Evolutionary conservation across 2,329 filamentous ascomycete genomes (phyloP), one percentile per base, ranked within the genome.

Genomic region (Phaeoacremonium minimum): DNA sequence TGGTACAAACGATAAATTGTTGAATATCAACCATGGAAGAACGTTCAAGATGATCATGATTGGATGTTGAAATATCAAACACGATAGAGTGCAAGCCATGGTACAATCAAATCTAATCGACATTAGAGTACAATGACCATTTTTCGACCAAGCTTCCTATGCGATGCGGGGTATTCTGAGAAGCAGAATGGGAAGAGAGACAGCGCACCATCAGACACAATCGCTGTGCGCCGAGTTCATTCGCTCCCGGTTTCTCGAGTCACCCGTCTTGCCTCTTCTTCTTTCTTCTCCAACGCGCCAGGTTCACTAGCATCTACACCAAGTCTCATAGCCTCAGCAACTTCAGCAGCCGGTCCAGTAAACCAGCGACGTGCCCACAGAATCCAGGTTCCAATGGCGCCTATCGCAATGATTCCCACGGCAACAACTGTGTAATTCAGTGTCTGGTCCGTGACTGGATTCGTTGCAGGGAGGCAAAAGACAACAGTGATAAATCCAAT

Each of bases 341-440:
- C 66, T 53, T 77, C 73, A 18, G 62, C 58, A n/a, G 69, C 63
- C 2, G 75, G 75, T 0, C 75, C 75, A 0, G 66, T 70, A 41
- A 78, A 79, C 74, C 73, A 79, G 30, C 56, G 63, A 20, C 58
- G 57, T 2, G 75, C 75, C 63, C 67, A 74, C 3, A 75, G 3
- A 3, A 74, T 30, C 75, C 75, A 80, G 12, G 58, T 63, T 1
- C 53, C 58, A 15, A 71, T 55, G 2, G 66, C 57, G 22, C 67
- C 69, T 2, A 75, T 46, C 0, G 60, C 62, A 31, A 79, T 71
- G 37, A 79, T 77, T 0, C 73, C 75, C 4, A 80, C 75, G 0
- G 75, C 75, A 0, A 79, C 75, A 0, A 71, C 69, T 0, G 75
- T 77, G 46, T 80, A 80, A 45, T 80, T 80, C 15, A 80, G 51